phyloP scores from a whole-genome alignment of 208 protist species.

The Balamuthia mandrillaris region DNA sequence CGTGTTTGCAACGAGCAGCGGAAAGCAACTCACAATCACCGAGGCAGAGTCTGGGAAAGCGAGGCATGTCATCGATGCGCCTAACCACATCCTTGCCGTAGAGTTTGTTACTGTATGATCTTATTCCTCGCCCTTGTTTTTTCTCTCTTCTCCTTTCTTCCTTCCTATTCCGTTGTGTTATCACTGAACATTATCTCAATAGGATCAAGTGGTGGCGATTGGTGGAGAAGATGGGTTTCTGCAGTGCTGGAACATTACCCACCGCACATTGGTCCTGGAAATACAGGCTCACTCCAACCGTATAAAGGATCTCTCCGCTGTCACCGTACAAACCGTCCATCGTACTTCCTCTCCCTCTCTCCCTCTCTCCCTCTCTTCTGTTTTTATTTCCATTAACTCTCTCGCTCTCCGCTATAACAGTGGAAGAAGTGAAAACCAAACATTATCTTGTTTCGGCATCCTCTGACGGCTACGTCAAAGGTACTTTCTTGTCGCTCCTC shows the following conservation, averaged over 20 bases:
- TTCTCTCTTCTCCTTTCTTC: background rate
- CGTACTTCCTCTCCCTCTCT: background rate
- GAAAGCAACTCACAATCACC: background rate
- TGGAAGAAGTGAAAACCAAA: background rate
- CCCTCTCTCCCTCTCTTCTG: background rate
- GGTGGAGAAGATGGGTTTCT: conserved; percentile 3
- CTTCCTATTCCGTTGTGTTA: no score
- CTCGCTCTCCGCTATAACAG: background rate
- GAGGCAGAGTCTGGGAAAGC: background rate
- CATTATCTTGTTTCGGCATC: conserved; percentile 7
- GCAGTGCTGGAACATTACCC: background rate
- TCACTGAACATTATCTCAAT: background rate
- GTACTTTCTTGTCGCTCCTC: no score
- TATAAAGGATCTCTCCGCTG: background rate
- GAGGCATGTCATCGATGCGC: background rate
- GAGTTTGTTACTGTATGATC: background rate
- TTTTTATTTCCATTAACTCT: no score
- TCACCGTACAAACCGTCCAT: background rate
- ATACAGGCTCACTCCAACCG: background rate
- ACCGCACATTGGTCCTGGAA: background rate
- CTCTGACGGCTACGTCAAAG: background rate
- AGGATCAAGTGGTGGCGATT: background rate
- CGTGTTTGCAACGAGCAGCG: background rate
- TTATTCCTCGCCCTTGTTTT: background rate
- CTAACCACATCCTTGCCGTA: background rate